Conservation (phyloP, 2,329 filamentous ascomycete genomes). For the Myriangium duriaei region DNA sequence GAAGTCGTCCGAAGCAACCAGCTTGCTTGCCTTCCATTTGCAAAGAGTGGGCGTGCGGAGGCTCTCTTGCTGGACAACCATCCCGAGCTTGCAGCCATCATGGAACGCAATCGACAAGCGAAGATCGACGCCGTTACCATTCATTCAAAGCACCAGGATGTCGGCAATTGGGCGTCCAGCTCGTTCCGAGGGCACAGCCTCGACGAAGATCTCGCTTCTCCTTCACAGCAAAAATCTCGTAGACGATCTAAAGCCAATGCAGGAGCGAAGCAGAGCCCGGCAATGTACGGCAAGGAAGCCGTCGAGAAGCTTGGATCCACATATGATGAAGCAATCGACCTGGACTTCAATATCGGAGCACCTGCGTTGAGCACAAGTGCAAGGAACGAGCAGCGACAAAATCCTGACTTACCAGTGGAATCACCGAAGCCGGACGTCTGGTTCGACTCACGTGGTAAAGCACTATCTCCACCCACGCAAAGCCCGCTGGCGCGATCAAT, state of each 20-base stretch:
- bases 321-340: constrained; percentile 9
- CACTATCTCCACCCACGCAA: constrained; percentile 14
- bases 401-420: constrained; percentile 7
- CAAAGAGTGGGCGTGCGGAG: constrained; percentile 62
- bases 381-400: not conserved
- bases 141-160: constrained; percentile 48
- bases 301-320: constrained; percentile 10
- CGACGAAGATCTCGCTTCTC: constrained; percentile 46
- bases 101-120: constrained; percentile 55
- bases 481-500: not conserved
- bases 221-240: constrained; percentile 31
- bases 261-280: constrained; percentile 47
- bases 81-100: constrained; percentile 49
- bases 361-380: constrained; percentile 1
- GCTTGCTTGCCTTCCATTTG: constrained; percentile 61
- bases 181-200: constrained; percentile 52
- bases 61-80: constrained; percentile 50
- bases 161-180: constrained; percentile 49
- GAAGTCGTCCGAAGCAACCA: constrained; percentile 72
- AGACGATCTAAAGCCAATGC: constrained; percentile 31
- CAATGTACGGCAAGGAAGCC: constrained; percentile 49
- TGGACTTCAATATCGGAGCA: constrained; percentile 3
- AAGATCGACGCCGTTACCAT: constrained; percentile 68
- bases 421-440: constrained; percentile 25
- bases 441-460: constrained; percentile 29